These are phyloP conservation scores for Maudiozyma barnettii DNA, from an alignment of 805 yeast genomes.

Conservation along the genomic window DNA sequence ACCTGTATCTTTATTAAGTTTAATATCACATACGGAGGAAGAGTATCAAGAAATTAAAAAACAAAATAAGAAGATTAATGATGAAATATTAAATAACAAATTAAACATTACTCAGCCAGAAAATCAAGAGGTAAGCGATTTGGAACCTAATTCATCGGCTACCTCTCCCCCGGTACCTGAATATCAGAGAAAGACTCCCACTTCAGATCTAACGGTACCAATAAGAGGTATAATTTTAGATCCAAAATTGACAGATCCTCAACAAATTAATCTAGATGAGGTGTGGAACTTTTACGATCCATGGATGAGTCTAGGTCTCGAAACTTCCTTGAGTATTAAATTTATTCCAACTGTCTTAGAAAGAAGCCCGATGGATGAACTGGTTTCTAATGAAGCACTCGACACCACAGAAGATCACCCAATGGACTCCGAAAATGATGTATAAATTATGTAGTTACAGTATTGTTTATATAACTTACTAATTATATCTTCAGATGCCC, in stretches of 20 bases:
- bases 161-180: background rate
- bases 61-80: slow-evolving; percentile 13
- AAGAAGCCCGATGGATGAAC: background rate
- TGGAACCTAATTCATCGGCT: background rate
- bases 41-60: slow-evolving; percentile 11
- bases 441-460: too few relatives aligned
- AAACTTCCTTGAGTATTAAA: slow-evolving; percentile 29
- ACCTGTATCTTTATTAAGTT: slow-evolving; percentile 3
- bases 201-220: slow-evolving; percentile 1
- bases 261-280: slow-evolving; percentile 22
- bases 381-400: background rate
- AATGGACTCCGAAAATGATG: background rate
- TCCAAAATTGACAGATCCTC: slow-evolving; percentile 10
- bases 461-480: too few relatives aligned
- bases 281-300: slow-evolving; percentile 29
- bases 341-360: slow-evolving; percentile 25
- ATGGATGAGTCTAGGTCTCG: slow-evolving; percentile 29
- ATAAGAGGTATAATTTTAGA: slow-evolving; percentile 17
- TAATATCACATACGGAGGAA: slow-evolving; percentile 10
- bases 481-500: too few relatives aligned
- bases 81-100: slow-evolving; percentile 5
- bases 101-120: background rate
- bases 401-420: background rate
- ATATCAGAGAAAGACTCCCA: background rate
- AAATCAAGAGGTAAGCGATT: background rate